These are phyloP conservation scores for Fusarium bulbicola DNA, from an alignment of 2,329 filamentous ascomycete species.

Conservation along the genomic window DNA sequence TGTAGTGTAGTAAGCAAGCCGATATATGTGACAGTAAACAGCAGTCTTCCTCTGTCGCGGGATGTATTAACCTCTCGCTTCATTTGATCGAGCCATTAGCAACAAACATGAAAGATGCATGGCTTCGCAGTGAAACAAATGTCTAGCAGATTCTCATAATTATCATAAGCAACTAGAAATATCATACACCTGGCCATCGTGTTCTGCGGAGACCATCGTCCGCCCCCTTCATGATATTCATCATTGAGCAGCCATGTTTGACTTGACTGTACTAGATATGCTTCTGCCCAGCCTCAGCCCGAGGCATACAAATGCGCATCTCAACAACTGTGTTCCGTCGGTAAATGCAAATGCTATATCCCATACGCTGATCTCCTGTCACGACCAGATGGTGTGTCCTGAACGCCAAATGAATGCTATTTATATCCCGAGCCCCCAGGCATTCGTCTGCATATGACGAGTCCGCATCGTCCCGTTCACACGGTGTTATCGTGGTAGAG, in stretches of 20 bases:
- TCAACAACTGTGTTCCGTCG: conserved; percentile 6
- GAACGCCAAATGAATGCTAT: conserved; percentile 38
- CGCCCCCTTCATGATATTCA: conserved; percentile 2
- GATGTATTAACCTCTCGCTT: not conserved
- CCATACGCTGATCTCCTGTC: conserved; percentile 6
- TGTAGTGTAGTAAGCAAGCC: not conserved
- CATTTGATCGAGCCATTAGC: not conserved
- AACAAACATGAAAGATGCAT: not conserved
- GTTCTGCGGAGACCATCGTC: not conserved
- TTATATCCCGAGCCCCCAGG: conserved; percentile 17
- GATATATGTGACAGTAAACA: not conserved
- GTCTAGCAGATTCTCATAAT: not conserved
- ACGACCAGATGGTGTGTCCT: conserved; percentile 18
- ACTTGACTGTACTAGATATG: conserved; percentile 4
- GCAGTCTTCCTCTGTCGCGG: not conserved
- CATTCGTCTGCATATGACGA: not conserved
- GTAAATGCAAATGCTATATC: conserved; percentile 28
- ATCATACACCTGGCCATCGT: not conserved
- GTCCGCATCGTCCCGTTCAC: conserved; percentile 44
- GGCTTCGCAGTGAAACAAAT: not conserved
- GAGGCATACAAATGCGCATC: conserved; percentile 1
- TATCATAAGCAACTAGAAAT: conserved; percentile 2
- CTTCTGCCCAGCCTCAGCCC: conserved; percentile 9
- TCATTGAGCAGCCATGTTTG: not conserved
- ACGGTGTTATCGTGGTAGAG: conserved; percentile 91